phyloP scores from a whole-genome alignment of 2,329 filamentous ascomycete genomes.

The Macrophomina pseudophaseolina region DNA sequence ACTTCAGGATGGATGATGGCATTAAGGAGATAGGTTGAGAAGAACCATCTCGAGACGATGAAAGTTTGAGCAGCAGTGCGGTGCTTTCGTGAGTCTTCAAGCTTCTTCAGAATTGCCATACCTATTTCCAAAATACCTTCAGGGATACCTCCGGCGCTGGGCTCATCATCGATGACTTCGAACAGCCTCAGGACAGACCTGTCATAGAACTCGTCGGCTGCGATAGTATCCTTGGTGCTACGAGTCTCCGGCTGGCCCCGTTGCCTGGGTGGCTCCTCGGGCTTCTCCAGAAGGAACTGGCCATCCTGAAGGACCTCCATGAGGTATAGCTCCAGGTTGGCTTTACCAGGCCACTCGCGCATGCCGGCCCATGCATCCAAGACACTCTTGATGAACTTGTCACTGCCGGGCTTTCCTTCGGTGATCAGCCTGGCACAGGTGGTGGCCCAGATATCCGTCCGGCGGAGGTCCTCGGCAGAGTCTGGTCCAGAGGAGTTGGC shows the following conservation, averaged over 20 bases:
- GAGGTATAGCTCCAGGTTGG: slow-evolving; percentile 90
- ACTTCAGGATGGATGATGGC: slow-evolving; percentile 90
- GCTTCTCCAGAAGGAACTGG: slow-evolving; percentile 84
- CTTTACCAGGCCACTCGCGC: slow-evolving; percentile 86
- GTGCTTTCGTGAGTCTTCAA: slow-evolving; percentile 71
- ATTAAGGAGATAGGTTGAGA: slow-evolving; percentile 82
- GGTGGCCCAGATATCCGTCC: slow-evolving; percentile 86
- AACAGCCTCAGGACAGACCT: slow-evolving; percentile 81
- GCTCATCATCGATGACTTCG: slow-evolving; percentile 80
- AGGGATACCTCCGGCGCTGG: slow-evolving; percentile 80
- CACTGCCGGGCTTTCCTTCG: slow-evolving; percentile 74
- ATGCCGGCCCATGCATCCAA: slow-evolving; percentile 87
- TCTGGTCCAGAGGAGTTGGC: slow-evolving; percentile 83
- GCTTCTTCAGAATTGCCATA: slow-evolving; percentile 78
- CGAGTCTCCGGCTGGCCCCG: slow-evolving; percentile 71
- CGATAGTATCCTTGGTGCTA: slow-evolving; percentile 78
- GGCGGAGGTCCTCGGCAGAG: slow-evolving; percentile 77
- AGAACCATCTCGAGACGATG: slow-evolving; percentile 89
- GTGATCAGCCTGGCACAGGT: slow-evolving; percentile 83
- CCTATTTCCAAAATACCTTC: slow-evolving; percentile 83
- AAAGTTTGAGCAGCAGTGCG: slow-evolving; percentile 76
- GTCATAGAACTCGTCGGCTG: slow-evolving; percentile 87
- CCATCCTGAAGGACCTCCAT: slow-evolving; percentile 95
- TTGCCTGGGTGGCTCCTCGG: slow-evolving; percentile 73
- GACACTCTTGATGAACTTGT: slow-evolving; percentile 81